Conservation (phyloP, 495 filamentous ascomycete genomes). For the Penicilliopsis zonata region DNA sequence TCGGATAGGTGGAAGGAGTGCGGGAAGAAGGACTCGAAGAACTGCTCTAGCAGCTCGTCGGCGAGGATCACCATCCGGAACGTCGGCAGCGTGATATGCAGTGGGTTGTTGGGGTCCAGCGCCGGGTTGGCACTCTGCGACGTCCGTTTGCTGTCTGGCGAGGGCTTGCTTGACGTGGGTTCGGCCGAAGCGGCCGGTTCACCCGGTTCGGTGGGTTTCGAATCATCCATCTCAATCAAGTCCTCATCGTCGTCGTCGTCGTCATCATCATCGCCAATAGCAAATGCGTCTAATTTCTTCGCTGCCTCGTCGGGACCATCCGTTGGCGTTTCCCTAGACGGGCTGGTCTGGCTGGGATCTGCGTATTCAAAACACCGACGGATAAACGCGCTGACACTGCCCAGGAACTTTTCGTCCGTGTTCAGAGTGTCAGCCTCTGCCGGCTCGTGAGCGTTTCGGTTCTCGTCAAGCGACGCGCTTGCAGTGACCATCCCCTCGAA, state of each 20-base stretch:
- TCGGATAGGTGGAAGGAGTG: slow-evolving; percentile 58
- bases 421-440: slow-evolving; percentile 27
- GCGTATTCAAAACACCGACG: slow-evolving; percentile 96
- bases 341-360: slow-evolving; percentile 57
- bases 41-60: slow-evolving; percentile 88
- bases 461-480: slow-evolving; percentile 25
- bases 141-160: slow-evolving; percentile 10
- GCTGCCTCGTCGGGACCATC: slow-evolving; percentile 19
- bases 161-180: slow-evolving; percentile 4
- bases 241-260: slow-evolving; percentile 65
- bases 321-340: slow-evolving; percentile 3
- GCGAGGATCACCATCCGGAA: slow-evolving; percentile 98
- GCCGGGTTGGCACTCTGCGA: slow-evolving; percentile 64
- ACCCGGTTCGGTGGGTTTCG: slow-evolving; percentile 9
- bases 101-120: slow-evolving; percentile 80
- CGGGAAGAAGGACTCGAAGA: slow-evolving; percentile 77
- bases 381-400: slow-evolving; percentile 90
- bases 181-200: slow-evolving; percentile 1
- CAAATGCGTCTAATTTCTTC: slow-evolving; percentile 49
- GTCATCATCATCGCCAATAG: slow-evolving; percentile 65
- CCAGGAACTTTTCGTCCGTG: slow-evolving; percentile 70
- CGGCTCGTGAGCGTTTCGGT: slow-evolving; percentile 11
- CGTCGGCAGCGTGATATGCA: slow-evolving; percentile 93
- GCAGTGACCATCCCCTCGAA: slow-evolving; percentile 60
- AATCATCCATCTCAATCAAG: slow-evolving; percentile 45